Base-by-base conservation (phyloP, 2,329 filamentous ascomycete species). In the Aquanectria penicillioides region DNA sequence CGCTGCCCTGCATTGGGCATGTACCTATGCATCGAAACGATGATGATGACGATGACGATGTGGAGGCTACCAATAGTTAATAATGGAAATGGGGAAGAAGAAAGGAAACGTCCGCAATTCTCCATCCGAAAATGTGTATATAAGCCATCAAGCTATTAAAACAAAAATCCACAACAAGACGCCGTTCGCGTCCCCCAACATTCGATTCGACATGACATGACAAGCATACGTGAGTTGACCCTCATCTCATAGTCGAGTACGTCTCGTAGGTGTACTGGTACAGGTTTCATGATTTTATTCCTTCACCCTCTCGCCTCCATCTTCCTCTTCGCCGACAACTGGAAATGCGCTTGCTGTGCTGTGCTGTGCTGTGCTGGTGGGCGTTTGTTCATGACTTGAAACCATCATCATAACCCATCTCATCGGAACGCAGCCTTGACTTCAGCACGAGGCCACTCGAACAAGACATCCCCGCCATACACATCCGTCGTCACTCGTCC, bases 371-470 rank as follows among this genome's bases (percentile, higher is more conserved):
- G n/a, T n/a, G n/a, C n/a, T n/a, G n/a, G n/a, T n/a, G n/a, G n/a
- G n/a, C 25, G n/a, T 17, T 18, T 50, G 8, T 22, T 44, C 38
- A 12, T 23, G 15, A 34, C 29, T 20, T 25, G 33, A 44, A 11
- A 5, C 38, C n/a, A 31, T 50, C 47, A 29, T 53, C 38, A 13
- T 36, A 11, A 13, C 15, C 20, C 26, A 6, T n/a, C 13, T 60
- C 59, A 75, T 55, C 71, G 69, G 68, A 89, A 89, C 13, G 86
- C 85, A 52, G 78, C 77, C 77, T 86, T 86, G 36, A 89, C 86
- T 67, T 89, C 87, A 12, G 78, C 77, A 57, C 85, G 78, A n/a
- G 86, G 86, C 87, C 87, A 89, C 74, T 89, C 87, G 65, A 86
- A 88, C 62, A 86, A 71, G 34, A 88, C 81, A 69, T 89, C 87